Base-by-base conservation (phyloP, 768 basidiomycete species). In the Termitomyces eurrhizus region DNA sequence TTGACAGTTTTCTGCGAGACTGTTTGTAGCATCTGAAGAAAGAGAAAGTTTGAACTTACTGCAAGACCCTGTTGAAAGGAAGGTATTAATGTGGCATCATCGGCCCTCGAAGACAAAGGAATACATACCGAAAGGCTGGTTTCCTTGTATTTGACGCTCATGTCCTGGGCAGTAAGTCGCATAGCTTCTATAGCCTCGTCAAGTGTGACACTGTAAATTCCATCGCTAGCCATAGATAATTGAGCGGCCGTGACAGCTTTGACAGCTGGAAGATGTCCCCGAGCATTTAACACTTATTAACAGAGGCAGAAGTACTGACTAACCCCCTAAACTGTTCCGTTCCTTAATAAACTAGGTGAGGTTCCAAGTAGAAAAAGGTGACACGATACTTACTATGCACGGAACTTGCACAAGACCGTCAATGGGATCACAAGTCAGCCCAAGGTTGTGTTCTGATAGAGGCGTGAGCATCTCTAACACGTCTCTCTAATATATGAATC, bases 111-210 rank as follows among this genome's bases (percentile, higher is more conserved):
- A 44, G 48, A 55, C 57, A 21, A 6, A 26, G 56, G 11, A 7
- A 50, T 39, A 75, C 87, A 64, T 68, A 90, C 93, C 44, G 92
- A 93, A 64, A 98, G 83, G 73, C 90, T 93, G 0, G 95, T 98
- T 74, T 98, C 95, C 71, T 96, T 97, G 72, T 96, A 95, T 72
- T 95, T 93, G 65, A 90, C 83, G 62, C 92, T 93, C 93, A 96
- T 96, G 72, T 95, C 92, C n/a, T 83, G 80, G 32, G 95, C 95
- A 7, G 94, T 97, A 52, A 96, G 70, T 26, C 92, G 81, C 93
- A 96, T 96, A 4, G 95, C 94, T 72, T 93, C 92, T 58, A 98
- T 97, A 2, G 95, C 95, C 72, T 97, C 93, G 70, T 98, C 95
- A 21, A 98, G 79, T 0, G 88, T 89, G 39, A 95, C 93, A 37